A percentile compares a stretch with the other conserved stretches of the same genome.
These are phyloP conservation scores for Glomus cerebriforme DNA, from an alignment of 192 early-diverging fungal species.

Conservation along the genomic window DNA sequence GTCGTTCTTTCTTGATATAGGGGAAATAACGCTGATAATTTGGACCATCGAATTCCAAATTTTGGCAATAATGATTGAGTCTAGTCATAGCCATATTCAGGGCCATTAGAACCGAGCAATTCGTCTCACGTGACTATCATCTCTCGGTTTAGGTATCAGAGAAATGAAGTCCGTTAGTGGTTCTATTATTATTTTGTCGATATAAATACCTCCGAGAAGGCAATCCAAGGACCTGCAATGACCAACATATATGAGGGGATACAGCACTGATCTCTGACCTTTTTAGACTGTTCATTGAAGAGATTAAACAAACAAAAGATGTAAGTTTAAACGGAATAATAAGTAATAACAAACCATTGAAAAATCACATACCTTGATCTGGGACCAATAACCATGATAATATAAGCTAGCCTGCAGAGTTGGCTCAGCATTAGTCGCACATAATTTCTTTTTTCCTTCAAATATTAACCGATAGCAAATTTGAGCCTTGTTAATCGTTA, in stretches of 20 bases:
- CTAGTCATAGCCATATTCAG: neutral
- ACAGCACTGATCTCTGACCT: neutral
- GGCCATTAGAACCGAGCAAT: neutral
- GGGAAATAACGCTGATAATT: constrained; percentile 1
- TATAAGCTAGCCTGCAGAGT: neutral
- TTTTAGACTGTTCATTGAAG: neutral
- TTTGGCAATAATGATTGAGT: neutral
- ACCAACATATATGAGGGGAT: neutral
- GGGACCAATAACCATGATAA: constrained; percentile 14
- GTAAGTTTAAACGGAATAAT: neutral
- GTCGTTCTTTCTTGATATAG: neutral
- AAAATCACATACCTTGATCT: neutral
- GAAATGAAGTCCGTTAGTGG: neutral
- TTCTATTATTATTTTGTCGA: neutral
- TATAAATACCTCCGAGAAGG: neutral
- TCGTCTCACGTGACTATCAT: neutral
- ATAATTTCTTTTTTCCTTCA: neutral
- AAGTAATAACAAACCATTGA: neutral
- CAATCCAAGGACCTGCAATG: constrained; percentile 1
- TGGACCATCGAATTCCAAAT: neutral
- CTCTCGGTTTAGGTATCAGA: neutral
- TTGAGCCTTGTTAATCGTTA: no score
- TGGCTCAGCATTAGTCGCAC: neutral
- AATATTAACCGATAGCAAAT: neutral
- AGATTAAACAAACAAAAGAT: neutral